Base-by-base conservation (phyloP, 2,329 filamentous ascomycete genomes). In the Trichoderma hamatum region DNA sequence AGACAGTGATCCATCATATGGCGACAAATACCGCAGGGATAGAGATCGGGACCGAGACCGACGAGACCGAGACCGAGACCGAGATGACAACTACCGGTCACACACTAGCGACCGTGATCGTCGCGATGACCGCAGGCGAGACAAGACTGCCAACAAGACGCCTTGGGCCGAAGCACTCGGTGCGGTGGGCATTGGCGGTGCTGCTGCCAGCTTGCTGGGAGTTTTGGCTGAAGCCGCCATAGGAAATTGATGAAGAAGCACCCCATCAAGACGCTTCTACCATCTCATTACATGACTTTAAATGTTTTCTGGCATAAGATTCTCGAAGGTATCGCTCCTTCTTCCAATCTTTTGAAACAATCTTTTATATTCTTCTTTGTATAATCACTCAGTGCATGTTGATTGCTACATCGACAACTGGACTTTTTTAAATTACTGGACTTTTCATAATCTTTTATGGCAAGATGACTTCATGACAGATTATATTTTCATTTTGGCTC, bases 171-270 rank as follows among this genome's bases (percentile, higher is more conserved):
- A 88, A 71, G 84, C 86, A 19, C 80, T 89, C 4, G 83, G 84
- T 2, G 86, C 85, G 0, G 88, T 86, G 5, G 85, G 88, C 1
- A 85, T 90, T 34, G 88, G 88, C 4, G 86, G 88, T 11, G 87
- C 87, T 0, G 87, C 88, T 0, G 86, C 84, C 3, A 88, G 86
- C 65, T 76, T 90, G 70, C 73, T 89, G 56, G 84, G 84, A 66
- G 86, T 89, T 1, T 77, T 90, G 36, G 83, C 85, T 4, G 86
- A 90, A 74, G 87, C 87, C 30, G 86, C 86, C 5, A 76, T 75
- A 11, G 77, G 72, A 6, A 72, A 36, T 28, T 66, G 52, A 66
- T 49, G 28, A 56, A 11, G 11, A 13, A 16, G 21, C 6, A 11
- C 28, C 5, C 30, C 39, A 26, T 59, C 19, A 43, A 7, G 14